Percentiles rank a stretch among this genome's conserved stretches.
phyloP scores from a whole-genome alignment of 2,329 filamentous ascomycete genomes.

The Nigrospora osmanthi region DNA sequence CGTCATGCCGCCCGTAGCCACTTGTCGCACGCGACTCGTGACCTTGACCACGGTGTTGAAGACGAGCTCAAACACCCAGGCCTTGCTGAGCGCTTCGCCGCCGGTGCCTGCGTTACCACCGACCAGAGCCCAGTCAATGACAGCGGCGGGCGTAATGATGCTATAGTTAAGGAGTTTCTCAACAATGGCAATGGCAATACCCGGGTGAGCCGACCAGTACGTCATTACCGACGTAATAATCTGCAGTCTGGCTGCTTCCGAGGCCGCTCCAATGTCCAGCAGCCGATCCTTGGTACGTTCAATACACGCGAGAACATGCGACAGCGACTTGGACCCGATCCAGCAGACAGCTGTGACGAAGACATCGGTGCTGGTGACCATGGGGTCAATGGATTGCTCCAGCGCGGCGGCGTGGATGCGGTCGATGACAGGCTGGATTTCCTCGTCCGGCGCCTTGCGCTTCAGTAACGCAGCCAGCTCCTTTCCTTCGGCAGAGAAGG shows the following conservation, averaged over 20 bases:
- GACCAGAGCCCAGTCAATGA: conserved; percentile 83
- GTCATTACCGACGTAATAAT: conserved; percentile 85
- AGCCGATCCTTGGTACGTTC: conserved; percentile 90
- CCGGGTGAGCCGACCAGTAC: conserved; percentile 91
- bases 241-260: conserved; percentile 70
- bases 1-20: conserved; percentile 55
- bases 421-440: conserved; percentile 75
- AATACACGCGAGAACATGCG: conserved; percentile 90
- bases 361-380: conserved; percentile 83
- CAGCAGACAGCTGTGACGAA: conserved; percentile 91
- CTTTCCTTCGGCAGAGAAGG: conserved; percentile 77
- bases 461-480: conserved; percentile 73
- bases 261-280: conserved; percentile 67
- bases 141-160: conserved; percentile 76
- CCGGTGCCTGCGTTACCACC: conserved; percentile 42
- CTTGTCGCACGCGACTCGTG: conserved; percentile 74
- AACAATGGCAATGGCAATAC: conserved; percentile 83
- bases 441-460: conserved; percentile 77
- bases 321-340: conserved; percentile 90
- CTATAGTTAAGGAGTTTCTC: conserved; percentile 98
- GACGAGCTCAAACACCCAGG: conserved; percentile 84
- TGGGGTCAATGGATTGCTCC: conserved; percentile 64
- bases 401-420: conserved; percentile 73
- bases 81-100: conserved; percentile 61
- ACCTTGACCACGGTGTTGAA: conserved; percentile 86